A percentile compares a stretch with the other conserved stretches of the same genome.
phyloP scores from a whole-genome alignment of 495 filamentous ascomycete genomes.

The Penicillium bialowiezense region DNA sequence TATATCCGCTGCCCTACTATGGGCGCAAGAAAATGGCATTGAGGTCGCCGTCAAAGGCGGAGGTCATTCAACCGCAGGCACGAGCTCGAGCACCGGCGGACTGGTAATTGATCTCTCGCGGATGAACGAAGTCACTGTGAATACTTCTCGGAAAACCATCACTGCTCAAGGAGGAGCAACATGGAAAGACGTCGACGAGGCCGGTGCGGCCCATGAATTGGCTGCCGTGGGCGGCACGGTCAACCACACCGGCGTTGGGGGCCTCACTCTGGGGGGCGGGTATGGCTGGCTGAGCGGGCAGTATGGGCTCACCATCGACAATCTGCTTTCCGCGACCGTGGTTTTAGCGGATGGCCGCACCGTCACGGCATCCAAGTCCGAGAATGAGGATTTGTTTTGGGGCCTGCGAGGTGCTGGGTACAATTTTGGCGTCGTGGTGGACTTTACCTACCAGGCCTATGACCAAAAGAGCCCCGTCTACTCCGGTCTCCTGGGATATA shows the following conservation, averaged over 20 bases:
- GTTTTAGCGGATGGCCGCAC: slow-evolving; percentile 50
- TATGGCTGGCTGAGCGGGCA: slow-evolving; percentile 51
- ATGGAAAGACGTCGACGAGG: slow-evolving; percentile 57
- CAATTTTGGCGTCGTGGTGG: slow-evolving; percentile 45
- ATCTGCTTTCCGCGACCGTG: slow-evolving; percentile 45
- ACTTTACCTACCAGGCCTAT: slow-evolving; percentile 48
- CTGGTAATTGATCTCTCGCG: slow-evolving; percentile 54
- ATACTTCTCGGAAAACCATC: slow-evolving; percentile 39
- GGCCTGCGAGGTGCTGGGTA: slow-evolving; percentile 46
- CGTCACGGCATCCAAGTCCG: slow-evolving; percentile 33
- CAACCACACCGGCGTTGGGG: slow-evolving; percentile 58
- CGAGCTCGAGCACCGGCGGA: slow-evolving; percentile 46
- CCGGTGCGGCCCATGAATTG: slow-evolving; percentile 44
- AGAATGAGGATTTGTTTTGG: slow-evolving; percentile 48
- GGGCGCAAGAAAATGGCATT: slow-evolving; percentile 40
- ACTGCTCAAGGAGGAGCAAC: slow-evolving; percentile 51
- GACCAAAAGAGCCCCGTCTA: slow-evolving; percentile 43
- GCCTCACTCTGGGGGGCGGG: slow-evolving; percentile 57
- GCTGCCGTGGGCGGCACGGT: slow-evolving; percentile 60
- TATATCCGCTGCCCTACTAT: slow-evolving; percentile 38
- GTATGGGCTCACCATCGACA: slow-evolving; percentile 53
- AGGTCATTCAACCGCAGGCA: slow-evolving; percentile 50
- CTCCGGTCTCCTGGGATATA: slow-evolving; percentile 45
- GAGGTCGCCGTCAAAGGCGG: slow-evolving; percentile 53
- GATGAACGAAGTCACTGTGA: slow-evolving; percentile 49